Evolutionary conservation across 208 protist species (phyloP).

Genomic region (Angomonas ambiguus): DNA sequence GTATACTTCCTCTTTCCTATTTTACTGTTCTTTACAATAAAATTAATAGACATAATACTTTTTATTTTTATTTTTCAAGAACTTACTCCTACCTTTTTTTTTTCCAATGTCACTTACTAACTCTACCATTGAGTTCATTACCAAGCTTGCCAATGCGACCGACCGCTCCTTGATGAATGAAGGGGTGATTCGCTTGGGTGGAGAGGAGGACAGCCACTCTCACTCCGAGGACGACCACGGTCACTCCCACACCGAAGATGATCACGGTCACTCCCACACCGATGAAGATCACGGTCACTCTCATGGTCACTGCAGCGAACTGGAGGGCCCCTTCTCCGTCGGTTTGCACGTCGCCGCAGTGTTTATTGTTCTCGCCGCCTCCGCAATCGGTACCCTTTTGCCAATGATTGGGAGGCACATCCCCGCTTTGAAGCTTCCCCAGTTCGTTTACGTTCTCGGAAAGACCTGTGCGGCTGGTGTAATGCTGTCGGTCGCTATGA

Average conservation of each 20-base stretch:
- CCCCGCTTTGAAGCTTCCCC: conserved; percentile 21
- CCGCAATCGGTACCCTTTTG: conserved; percentile 40
- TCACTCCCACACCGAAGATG: neutral
- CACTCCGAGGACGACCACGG: neutral
- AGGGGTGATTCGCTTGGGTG: no score
- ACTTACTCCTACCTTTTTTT: neutral
- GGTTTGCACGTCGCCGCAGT: conserved; percentile 55
- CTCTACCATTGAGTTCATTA: no score
- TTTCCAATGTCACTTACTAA: no score
- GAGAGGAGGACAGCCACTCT: no score
- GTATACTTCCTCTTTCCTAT: no score
- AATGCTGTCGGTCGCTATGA: conserved; percentile 42
- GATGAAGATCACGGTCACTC: neutral
- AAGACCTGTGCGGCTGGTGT: conserved; percentile 54
- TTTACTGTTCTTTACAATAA: no score
- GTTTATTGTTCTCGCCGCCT: conserved; percentile 58
- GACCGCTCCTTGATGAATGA: no score
- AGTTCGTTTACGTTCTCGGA: conserved; percentile 42
- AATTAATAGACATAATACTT: neutral
- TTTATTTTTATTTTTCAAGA: neutral
- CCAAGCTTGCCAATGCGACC: no score
- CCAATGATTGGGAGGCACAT: conserved; percentile 49
- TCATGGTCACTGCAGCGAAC: neutral
- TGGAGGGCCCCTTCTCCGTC: conserved; percentile 30
- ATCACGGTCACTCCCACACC: neutral